These are phyloP conservation scores for Circinella minor DNA, from an alignment of 371 early-diverging fungal species.

Conservation along the genomic window DNA sequence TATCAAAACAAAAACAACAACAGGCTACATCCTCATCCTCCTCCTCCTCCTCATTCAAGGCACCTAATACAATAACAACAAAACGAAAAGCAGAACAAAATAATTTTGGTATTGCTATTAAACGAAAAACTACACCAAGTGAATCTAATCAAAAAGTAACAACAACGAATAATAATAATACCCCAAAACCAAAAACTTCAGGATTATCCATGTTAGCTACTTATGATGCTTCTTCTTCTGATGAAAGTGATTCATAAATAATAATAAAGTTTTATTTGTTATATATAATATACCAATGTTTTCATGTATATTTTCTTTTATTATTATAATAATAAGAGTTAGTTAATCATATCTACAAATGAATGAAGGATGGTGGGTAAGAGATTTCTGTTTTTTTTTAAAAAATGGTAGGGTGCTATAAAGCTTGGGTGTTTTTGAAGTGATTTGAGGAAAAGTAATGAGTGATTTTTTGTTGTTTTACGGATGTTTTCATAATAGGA, in stretches of 20 bases:
- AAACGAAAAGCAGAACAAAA: constrained; percentile 25
- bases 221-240: constrained; percentile 32
- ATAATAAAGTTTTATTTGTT: background rate
- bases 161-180: background rate
- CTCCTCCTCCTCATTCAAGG: background rate
- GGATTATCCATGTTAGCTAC: constrained; percentile 37
- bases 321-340: background rate
- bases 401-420: no score
- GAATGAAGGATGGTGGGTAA: background rate
- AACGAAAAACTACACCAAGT: constrained; percentile 40
- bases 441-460: no score
- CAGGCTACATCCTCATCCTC: constrained; percentile 8
- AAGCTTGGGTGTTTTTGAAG: no score
- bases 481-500: no score
- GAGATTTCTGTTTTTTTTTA: no score
- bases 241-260: constrained; percentile 9
- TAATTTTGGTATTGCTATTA: constrained; percentile 27
- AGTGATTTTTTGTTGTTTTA: no score
- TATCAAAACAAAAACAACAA: constrained; percentile 37
- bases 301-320: background rate
- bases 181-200: background rate
- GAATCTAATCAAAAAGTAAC: background rate
- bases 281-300: background rate
- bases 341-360: background rate
- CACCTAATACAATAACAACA: background rate